phyloP scores from a whole-genome alignment of 2,329 filamentous ascomycete species.

The Thelonectria blattea region DNA sequence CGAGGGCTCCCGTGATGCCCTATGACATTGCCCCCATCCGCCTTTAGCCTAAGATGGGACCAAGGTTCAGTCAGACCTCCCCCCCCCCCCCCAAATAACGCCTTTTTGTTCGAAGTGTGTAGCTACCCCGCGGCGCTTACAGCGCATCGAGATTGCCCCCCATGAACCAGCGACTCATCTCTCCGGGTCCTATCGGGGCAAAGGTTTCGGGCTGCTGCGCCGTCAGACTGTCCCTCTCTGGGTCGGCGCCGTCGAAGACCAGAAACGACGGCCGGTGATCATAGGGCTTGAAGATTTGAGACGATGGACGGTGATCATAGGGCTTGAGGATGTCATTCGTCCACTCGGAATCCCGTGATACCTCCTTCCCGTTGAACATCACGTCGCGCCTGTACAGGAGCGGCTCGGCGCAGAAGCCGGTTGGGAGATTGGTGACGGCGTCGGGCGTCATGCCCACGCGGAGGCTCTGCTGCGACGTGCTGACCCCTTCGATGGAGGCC shows the following conservation, averaged over 20 bases:
- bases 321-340: neutral
- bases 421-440: neutral
- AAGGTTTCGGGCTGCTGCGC: neutral
- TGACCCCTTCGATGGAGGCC: neutral
- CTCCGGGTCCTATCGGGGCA: neutral
- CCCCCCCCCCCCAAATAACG: neutral
- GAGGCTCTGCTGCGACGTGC: neutral
- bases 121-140: neutral
- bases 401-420: neutral
- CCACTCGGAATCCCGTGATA: constrained; percentile 1
- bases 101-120: neutral
- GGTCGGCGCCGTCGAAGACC: too few species aligned
- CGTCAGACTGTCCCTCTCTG: neutral
- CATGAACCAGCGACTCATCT: constrained; percentile 5
- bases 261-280: neutral
- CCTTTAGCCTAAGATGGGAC: neutral
- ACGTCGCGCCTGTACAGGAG: constrained; percentile 2
- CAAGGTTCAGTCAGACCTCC: neutral
- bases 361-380: neutral
- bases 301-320: neutral
- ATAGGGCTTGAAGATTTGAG: neutral
- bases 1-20: neutral
- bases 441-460: neutral
- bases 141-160: neutral
- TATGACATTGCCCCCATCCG: neutral